Conservation (phyloP, 176 grass and related monocot genomes). For the Rhipidocladum racemiflorum region DNA sequence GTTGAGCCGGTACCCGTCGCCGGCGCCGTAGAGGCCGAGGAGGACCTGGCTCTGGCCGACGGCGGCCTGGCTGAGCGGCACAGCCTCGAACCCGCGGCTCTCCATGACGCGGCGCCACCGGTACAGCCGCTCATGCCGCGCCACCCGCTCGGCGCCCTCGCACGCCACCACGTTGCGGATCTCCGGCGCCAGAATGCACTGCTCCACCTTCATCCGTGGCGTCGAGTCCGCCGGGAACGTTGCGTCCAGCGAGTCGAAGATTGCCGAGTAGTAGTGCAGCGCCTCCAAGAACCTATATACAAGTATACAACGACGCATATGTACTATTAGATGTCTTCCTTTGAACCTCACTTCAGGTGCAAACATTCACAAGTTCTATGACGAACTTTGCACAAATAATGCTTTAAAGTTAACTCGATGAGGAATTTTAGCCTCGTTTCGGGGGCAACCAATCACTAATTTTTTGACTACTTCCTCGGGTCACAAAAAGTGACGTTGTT, state of each 20-base stretch:
- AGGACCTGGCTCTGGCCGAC: slow-evolving; percentile 80
- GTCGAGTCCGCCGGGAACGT: slow-evolving; percentile 43
- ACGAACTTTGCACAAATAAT: neutral
- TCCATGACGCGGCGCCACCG: slow-evolving; percentile 58
- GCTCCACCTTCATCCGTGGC: slow-evolving; percentile 58
- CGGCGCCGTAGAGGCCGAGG: slow-evolving; percentile 67
- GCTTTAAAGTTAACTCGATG: neutral
- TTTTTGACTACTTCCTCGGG: neutral
- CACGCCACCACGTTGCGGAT: slow-evolving; percentile 76
- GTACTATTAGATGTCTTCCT: neutral
- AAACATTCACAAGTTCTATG: neutral
- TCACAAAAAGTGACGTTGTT: too few species aligned
- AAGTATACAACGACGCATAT: neutral
- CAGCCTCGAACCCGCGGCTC: slow-evolving; percentile 43
- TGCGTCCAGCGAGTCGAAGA: slow-evolving; percentile 89
- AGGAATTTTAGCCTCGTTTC: too few species aligned
- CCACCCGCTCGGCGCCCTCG: slow-evolving; percentile 61
- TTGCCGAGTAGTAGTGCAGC: slow-evolving; percentile 83
- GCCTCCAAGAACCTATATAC: slow-evolving; percentile 69
- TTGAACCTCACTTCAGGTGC: neutral
- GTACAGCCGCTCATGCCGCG: slow-evolving; percentile 68
- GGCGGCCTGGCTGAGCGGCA: slow-evolving; percentile 76
- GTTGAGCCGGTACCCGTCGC: slow-evolving; percentile 75
- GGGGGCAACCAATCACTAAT: neutral
- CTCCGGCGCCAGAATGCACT: slow-evolving; percentile 61